Evolutionary conservation across 495 filamentous ascomycete genomes (phyloP).

Genomic region (Tuber brumale): DNA sequence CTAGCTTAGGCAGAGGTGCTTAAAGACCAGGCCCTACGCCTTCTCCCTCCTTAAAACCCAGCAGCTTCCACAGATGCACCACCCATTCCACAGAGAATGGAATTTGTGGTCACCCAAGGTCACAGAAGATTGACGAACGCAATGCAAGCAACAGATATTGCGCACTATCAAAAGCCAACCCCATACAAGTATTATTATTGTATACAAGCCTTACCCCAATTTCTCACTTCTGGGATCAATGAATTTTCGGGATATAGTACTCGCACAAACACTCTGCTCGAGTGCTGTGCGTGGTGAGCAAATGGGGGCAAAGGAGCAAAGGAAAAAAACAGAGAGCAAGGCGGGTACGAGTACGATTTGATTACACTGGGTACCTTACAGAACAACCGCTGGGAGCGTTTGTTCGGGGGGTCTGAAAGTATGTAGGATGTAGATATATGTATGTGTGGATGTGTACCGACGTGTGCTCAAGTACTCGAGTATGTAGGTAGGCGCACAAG

Average conservation of each 20-base stretch:
- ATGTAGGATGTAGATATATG: not conserved
- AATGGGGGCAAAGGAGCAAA: constrained; percentile 16
- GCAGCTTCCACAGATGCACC: not conserved
- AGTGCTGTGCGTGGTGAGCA: not conserved
- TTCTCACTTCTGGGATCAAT: not conserved
- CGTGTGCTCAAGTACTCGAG: no score
- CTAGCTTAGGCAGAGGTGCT: not conserved
- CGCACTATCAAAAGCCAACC: not conserved
- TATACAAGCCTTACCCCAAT: not conserved
- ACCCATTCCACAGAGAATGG: not conserved
- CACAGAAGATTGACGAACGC: not conserved
- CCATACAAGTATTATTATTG: not conserved
- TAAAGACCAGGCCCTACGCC: not conserved
- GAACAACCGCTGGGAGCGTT: not conserved
- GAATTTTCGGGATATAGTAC: not conserved
- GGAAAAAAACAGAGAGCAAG: constrained; percentile 7
- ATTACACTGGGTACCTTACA: not conserved
- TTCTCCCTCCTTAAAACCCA: not conserved
- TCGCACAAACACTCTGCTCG: not conserved
- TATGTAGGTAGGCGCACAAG: not conserved
- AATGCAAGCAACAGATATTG: not conserved
- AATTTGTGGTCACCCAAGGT: not conserved
- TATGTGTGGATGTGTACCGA: not conserved
- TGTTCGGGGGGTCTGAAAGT: not conserved
- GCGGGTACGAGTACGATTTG: constrained; percentile 8